phyloP scores from a whole-genome alignment of 306 rosid species.

The Sphenostylis stenocarpa region DNA sequence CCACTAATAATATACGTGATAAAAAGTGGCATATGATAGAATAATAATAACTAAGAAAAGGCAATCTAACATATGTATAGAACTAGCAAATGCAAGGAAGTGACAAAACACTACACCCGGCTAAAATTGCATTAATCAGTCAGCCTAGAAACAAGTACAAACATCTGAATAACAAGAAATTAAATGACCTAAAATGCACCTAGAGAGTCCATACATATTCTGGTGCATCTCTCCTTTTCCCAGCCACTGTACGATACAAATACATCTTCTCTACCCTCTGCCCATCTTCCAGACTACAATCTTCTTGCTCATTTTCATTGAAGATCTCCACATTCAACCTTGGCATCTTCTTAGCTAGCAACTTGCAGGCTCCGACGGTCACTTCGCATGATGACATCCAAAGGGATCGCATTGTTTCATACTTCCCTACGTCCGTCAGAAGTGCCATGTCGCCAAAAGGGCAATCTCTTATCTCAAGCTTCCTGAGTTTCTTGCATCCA shows the following conservation, averaged over 20 bases:
- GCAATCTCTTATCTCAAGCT: constrained; percentile 91
- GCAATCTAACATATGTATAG: constrained; percentile 25
- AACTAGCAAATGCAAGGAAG: constrained; percentile 30
- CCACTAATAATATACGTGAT: neutral
- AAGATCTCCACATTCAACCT: constrained; percentile 86
- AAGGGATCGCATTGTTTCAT: constrained; percentile 99
- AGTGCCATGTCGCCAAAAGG: constrained; percentile 84
- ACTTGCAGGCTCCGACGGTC: constrained; percentile 80
- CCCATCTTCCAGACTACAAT: constrained; percentile 43
- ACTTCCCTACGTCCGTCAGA: constrained; percentile 89
- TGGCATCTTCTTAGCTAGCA: constrained; percentile 75
- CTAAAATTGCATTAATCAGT: constrained; percentile 53
- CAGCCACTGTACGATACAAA: constrained; percentile 76
- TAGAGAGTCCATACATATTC: constrained; percentile 85
- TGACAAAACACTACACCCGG: constrained; percentile 35
- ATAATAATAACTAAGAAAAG: neutral
- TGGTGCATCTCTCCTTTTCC: constrained; percentile 82
- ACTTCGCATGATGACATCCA: constrained; percentile 97
- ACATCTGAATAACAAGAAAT: constrained; percentile 39
- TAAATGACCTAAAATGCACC: constrained; percentile 42
- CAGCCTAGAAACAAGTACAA: constrained; percentile 58
- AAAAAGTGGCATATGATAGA: neutral
- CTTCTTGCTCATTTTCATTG: constrained; percentile 57
- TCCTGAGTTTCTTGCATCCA: constrained; percentile 93
- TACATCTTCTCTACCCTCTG: constrained; percentile 83